Evolutionary conservation across 108 stramenopile genomes (phyloP), one percentile per base, ranked within the genome.

Genomic region (Parietichytrium sp.): DNA sequence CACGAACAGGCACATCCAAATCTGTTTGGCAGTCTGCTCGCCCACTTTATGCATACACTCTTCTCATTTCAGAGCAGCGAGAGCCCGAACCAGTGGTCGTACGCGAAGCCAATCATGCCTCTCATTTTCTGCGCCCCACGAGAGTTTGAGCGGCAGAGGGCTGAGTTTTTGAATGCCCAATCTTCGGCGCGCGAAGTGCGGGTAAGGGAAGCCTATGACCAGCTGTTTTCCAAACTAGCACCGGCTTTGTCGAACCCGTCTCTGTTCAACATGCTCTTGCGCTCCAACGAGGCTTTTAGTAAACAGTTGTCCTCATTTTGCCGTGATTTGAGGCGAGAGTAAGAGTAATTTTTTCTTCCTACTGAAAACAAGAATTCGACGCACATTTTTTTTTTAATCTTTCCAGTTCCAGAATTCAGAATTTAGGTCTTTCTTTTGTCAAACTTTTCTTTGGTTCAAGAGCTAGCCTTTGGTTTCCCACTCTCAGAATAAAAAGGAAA

Each of bases 41-140:
- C 61, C 8, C 38, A 45, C 10, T 33, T 72, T 10, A 72, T 72
- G 61, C 38, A 72, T 42, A 33, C 36, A 42, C 61, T 72, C 33
- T 72, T 72, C 61, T 72, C 61, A 12, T 45, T 33, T 25, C 38
- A 2, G 42, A 45, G 38, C 20, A 3, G 38, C 10, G 61, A 72
- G 61, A 8, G 10, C 42, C 61, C 61, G 61, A 72, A 72, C 33
- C 61, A 72, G 42, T 72, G 61, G 61, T 27, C 61, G 23, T 45
- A 45, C 38, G 61, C 61, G n/a, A 72, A 72, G 20, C 61, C 61
- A 6, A 72, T 72, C 61, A 72, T 72, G 61, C 61, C 61, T 72
- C 61, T 72, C 6, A 72, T 72, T 42, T 72, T 72, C 33, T 72
- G 61, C 61, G 61, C 61, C 16, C 61, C 61, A 45, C 38, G 38